These are phyloP conservation scores for Suillus spraguei DNA, from an alignment of 768 basidiomycete genomes.

Conservation along the genomic window DNA sequence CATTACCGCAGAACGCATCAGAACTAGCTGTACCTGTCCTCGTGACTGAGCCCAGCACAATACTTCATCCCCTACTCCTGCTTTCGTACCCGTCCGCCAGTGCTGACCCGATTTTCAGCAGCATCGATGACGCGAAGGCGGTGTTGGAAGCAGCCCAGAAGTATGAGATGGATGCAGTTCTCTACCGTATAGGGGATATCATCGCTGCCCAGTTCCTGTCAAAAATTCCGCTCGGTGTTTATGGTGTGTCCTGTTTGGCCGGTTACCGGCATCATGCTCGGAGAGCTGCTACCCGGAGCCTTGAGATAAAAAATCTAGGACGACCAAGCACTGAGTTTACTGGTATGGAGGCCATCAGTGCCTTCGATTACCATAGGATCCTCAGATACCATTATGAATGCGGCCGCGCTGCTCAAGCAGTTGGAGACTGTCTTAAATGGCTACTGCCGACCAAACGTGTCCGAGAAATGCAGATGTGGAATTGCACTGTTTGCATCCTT, in stretches of 20 bases:
- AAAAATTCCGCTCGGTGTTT: slow-evolving; percentile 22
- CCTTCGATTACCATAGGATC: slow-evolving; percentile 41
- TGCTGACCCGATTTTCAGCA: slow-evolving; percentile 30
- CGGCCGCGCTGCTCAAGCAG: slow-evolving; percentile 17
- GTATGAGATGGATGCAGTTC: slow-evolving; percentile 42
- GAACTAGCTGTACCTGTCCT: slow-evolving; percentile 33
- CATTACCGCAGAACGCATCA: slow-evolving; percentile 19
- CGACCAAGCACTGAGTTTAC: slow-evolving; percentile 22
- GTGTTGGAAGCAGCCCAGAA: slow-evolving; percentile 41
- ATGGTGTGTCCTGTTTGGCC: slow-evolving; percentile 22
- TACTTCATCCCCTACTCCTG: slow-evolving; percentile 38
- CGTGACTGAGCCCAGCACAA: slow-evolving; percentile 42
- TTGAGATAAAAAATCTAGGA: slow-evolving; percentile 10
- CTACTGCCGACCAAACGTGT: not conserved
- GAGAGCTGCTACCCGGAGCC: slow-evolving; percentile 22
- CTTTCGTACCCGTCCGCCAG: slow-evolving; percentile 41
- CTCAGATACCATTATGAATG: slow-evolving; percentile 44
- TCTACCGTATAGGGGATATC: slow-evolving; percentile 19
- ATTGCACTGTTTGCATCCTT: not conserved
- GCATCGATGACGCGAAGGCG: slow-evolving; percentile 33
- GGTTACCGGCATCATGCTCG: slow-evolving; percentile 17
- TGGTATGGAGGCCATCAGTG: slow-evolving; percentile 44
- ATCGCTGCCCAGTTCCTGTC: slow-evolving; percentile 19
- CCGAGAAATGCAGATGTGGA: not conserved
- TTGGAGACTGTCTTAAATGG: not conserved